phyloP scores from a whole-genome alignment of 495 filamentous ascomycete genomes.

The Xylaria bambusicola region DNA sequence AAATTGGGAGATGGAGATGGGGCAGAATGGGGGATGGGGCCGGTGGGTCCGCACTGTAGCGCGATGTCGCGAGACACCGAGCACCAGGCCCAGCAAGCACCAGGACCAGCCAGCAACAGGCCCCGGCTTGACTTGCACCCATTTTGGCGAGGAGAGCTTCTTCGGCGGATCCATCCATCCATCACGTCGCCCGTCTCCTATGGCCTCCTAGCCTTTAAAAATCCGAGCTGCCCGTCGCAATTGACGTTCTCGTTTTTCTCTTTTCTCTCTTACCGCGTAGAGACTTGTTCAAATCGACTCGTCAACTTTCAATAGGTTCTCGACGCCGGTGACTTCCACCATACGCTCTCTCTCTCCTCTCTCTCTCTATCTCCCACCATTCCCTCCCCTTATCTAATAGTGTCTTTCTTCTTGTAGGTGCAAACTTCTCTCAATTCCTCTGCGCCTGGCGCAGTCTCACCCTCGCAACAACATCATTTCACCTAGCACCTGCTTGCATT shows the following conservation, averaged over 20 bases:
- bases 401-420: slow-evolving; percentile 20
- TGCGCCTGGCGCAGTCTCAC: slow-evolving; percentile 21
- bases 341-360: slow-evolving; percentile 22
- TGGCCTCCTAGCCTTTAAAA: slow-evolving; percentile 33
- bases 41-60: slow-evolving; percentile 21
- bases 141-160: slow-evolving; percentile 43
- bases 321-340: slow-evolving; percentile 39
- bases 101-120: too few species aligned
- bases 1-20: too few species aligned
- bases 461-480: neutral
- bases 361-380: neutral
- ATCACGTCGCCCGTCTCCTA: slow-evolving; percentile 25
- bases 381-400: slow-evolving; percentile 7
- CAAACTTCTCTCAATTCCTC: slow-evolving; percentile 2
- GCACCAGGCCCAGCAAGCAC: neutral
- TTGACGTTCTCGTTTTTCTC: slow-evolving; percentile 31
- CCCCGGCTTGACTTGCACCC: slow-evolving; percentile 11
- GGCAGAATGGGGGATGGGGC: slow-evolving; percentile 10
- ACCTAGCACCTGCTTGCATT: slow-evolving; percentile 11
- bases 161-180: slow-evolving; percentile 32
- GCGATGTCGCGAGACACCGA: slow-evolving; percentile 23
- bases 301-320: slow-evolving; percentile 34
- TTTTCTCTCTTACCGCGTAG: slow-evolving; percentile 36
- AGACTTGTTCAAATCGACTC: slow-evolving; percentile 36
- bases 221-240: slow-evolving; percentile 32